Evolutionary conservation across 176 grass and related monocot genomes (phyloP).

Genomic region (Oryza officinalis): DNA sequence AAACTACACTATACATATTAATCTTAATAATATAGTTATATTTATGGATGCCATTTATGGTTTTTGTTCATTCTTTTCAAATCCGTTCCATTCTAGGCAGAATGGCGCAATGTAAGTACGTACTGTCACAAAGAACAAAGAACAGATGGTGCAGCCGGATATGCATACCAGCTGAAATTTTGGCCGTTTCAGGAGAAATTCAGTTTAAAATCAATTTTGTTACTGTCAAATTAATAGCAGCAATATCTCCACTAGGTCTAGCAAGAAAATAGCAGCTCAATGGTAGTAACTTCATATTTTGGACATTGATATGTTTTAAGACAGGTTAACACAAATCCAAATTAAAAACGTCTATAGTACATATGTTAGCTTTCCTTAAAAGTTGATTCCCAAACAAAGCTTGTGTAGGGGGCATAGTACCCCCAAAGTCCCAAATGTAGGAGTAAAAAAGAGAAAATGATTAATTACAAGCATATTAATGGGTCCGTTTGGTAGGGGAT

Average conservation of each 20-base stretch:
- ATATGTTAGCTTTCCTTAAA: background rate
- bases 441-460: background rate
- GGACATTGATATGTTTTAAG: no score
- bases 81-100: background rate
- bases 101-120: background rate
- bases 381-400: background rate
- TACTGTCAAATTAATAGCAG: background rate
- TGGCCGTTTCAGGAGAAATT: no score
- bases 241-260: background rate
- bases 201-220: no score
- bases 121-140: background rate
- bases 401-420: background rate
- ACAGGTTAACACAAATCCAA: no score
- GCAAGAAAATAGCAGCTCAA: background rate
- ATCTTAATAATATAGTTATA: background rate
- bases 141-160: background rate
- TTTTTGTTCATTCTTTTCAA: background rate
- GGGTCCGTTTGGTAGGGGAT: no score
- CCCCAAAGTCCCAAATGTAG: no score
- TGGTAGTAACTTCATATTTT: background rate
- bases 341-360: background rate
- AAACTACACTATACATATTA: background rate
- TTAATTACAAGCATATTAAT: background rate
- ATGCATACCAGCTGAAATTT: background rate
- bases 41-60: background rate